Base-by-base conservation (phyloP, 208 protist genomes). In the Trypanosoma grayi region DNA sequence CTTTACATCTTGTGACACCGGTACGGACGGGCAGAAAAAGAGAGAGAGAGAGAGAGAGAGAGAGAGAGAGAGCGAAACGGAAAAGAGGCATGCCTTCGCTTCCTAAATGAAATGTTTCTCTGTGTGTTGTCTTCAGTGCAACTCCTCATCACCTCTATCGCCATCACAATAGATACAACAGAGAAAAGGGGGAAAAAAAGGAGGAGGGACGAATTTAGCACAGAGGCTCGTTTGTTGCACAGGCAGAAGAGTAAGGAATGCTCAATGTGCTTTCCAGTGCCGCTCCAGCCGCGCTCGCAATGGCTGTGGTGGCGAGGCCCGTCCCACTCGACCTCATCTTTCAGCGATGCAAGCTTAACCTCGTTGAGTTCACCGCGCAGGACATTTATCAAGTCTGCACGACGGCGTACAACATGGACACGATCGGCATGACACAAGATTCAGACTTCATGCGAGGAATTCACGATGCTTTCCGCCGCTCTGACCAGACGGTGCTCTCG, bases 371-470 rank as follows among this genome's bases (percentile, higher is more conserved):
- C 46, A 95, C 81, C 40, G 89, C 89, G 2, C 83, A 88, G 25
- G 89, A 95, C 52, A 51, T 95, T 25, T 95, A 95, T 54, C 77
- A 85, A 33, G 47, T 95, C 1, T 93, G 89, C 57, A 80, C 83
- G 8, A 70, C 75, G 1, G 75, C 70, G 1, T 87, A 83, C 66
- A 75, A 86, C 55, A 81, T 62, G 46, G 84, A 93, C 60, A 75
- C 67, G 0, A 72, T 95, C 8, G 75, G 75, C 10, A 68, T 95
- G 48, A 70, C 85, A 70, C 41, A 70, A 10, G 84, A 95, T 51
- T 60, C 75, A 1, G 89, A 95, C 16, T 77, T 95, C 31, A 95
- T 95, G 89, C 85, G 85, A 13, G 89, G 80, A 16, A 39, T 95
- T 18, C 70, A 79, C n/a, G 81, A 79, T 52, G 79, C 83, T 2